These are phyloP conservation scores for Tolypocladium sp. DNA, from an alignment of 2,329 filamentous ascomycete species.

Conservation along the genomic window DNA sequence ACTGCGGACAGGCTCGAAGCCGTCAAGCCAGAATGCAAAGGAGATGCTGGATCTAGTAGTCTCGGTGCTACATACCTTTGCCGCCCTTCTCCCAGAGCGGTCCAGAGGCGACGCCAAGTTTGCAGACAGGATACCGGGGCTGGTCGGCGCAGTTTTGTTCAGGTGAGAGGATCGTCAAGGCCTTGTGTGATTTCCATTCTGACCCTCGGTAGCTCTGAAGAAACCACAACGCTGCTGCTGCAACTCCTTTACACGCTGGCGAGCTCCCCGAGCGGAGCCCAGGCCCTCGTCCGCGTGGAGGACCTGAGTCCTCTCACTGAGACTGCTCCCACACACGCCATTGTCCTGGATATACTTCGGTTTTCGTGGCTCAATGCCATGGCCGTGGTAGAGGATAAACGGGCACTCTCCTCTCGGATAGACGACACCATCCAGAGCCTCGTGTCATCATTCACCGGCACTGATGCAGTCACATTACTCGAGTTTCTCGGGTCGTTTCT, in stretches of 20 bases:
- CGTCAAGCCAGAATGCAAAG: slow-evolving; percentile 34
- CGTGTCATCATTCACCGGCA: slow-evolving; percentile 45
- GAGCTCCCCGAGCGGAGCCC: slow-evolving; percentile 40
- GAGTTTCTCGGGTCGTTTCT: slow-evolving; percentile 46
- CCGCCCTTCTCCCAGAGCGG: slow-evolving; percentile 43
- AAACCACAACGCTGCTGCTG: slow-evolving; percentile 43
- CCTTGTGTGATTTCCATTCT: background rate
- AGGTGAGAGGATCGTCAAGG: slow-evolving; percentile 29
- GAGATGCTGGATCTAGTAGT: slow-evolving; percentile 57
- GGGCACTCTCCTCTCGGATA: slow-evolving; percentile 29
- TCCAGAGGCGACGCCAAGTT: slow-evolving; percentile 36
- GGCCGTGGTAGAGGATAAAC: slow-evolving; percentile 18
- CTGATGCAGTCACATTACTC: slow-evolving; percentile 51
- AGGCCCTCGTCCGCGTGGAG: slow-evolving; percentile 35
- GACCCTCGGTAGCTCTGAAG: slow-evolving; percentile 31
- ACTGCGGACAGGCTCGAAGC: slow-evolving; percentile 41
- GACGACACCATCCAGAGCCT: slow-evolving; percentile 37
- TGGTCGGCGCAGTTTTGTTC: slow-evolving; percentile 43
- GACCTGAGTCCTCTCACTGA: slow-evolving; percentile 48
- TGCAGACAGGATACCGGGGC: slow-evolving; percentile 39
- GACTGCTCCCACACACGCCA: slow-evolving; percentile 42
- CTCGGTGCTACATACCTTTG: slow-evolving; percentile 54
- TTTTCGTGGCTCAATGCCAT: slow-evolving; percentile 47
- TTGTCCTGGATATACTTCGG: slow-evolving; percentile 45
- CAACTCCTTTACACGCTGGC: slow-evolving; percentile 49